A percentile compares a stretch with the other conserved stretches of the same genome.
These are phyloP conservation scores for Colletotrichum sp. DNA, from an alignment of 2,329 filamentous ascomycete species.

Conservation along the genomic window DNA sequence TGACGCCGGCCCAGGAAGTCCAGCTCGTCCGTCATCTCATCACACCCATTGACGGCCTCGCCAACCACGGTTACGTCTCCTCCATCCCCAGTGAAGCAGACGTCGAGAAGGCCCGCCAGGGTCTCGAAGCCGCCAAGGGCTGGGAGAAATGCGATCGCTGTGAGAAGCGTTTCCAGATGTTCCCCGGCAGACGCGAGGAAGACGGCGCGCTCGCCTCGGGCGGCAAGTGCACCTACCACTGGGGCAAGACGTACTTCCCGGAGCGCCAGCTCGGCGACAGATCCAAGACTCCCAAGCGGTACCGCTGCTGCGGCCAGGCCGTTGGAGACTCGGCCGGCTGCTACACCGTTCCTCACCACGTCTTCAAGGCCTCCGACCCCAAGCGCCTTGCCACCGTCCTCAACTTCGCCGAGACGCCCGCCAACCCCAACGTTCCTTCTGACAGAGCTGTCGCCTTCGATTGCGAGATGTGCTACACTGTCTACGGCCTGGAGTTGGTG, in stretches of 20 bases:
- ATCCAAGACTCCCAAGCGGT: conserved; percentile 65
- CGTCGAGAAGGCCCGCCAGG: conserved; percentile 69
- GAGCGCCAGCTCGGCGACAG: conserved; percentile 61
- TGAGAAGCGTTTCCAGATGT: conserved; percentile 85
- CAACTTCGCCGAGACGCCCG: conserved; percentile 81
- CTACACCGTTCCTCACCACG: conserved; percentile 73
- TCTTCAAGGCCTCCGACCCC: conserved; percentile 82
- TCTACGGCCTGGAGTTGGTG: conserved; percentile 85
- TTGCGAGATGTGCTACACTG: conserved; percentile 98
- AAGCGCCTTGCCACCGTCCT: conserved; percentile 79
- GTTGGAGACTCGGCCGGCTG: conserved; percentile 80
- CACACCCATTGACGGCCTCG: conserved; percentile 69
- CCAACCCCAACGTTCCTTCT: conserved; percentile 56
- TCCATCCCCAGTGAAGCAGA: conserved; percentile 68
- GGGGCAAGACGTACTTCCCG: conserved; percentile 71
- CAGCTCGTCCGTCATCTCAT: conserved; percentile 65
- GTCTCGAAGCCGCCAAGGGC: conserved; percentile 70
- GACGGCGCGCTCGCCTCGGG: conserved; percentile 80
- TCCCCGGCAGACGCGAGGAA: conserved; percentile 79
- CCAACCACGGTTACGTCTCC: conserved; percentile 77
- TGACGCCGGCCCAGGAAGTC: conserved; percentile 72
- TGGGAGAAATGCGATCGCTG: conserved; percentile 94
- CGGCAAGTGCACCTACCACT: conserved; percentile 82
- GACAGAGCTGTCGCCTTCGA: conserved; percentile 82
- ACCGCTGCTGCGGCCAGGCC: conserved; percentile 79